Percentiles rank a stretch among this genome's conserved stretches.
These are phyloP conservation scores for Paraleonurus japonicus DNA, from an alignment of 257 asterid genomes.

Conservation along the genomic window DNA sequence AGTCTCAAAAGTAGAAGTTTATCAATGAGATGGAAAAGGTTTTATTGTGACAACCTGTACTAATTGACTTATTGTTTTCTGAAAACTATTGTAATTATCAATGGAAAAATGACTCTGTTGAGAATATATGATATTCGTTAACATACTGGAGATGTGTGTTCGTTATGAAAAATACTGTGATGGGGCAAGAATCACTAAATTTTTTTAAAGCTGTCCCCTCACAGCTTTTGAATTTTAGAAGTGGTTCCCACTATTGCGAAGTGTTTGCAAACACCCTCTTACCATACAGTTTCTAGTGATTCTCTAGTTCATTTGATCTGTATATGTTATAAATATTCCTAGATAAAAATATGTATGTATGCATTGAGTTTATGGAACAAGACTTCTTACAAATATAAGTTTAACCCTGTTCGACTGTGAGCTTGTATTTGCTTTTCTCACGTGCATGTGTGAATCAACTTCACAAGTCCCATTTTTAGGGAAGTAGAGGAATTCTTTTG, in stretches of 20 bases:
- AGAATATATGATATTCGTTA: not conserved
- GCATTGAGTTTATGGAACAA: too few relatives aligned
- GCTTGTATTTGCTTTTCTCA: too few relatives aligned
- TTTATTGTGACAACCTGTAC: not conserved
- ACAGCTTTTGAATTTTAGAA: too few relatives aligned
- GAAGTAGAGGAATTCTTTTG: too few relatives aligned
- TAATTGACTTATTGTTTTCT: not conserved
- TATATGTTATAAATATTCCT: not conserved
- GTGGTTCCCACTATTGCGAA: too few relatives aligned
- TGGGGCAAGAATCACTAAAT: too few relatives aligned
- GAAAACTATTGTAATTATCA: not conserved
- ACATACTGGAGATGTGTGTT: not conserved
- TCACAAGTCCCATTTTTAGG: too few relatives aligned
- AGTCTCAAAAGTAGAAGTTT: not conserved
- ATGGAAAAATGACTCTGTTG: not conserved
- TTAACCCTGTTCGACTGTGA: too few relatives aligned
- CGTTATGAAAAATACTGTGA: not conserved
- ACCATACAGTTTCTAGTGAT: not conserved
- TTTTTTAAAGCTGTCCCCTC: too few relatives aligned
- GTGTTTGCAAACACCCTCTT: too few relatives aligned
- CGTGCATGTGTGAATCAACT: too few relatives aligned
- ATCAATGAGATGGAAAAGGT: not conserved
- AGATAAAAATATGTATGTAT: not conserved
- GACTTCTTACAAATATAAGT: too few relatives aligned
- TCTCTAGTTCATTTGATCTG: not conserved